Evolutionary conservation across 768 basidiomycete species (phyloP), one percentile per base, ranked within the genome.

Genomic region (Lentinus tigrinus): DNA sequence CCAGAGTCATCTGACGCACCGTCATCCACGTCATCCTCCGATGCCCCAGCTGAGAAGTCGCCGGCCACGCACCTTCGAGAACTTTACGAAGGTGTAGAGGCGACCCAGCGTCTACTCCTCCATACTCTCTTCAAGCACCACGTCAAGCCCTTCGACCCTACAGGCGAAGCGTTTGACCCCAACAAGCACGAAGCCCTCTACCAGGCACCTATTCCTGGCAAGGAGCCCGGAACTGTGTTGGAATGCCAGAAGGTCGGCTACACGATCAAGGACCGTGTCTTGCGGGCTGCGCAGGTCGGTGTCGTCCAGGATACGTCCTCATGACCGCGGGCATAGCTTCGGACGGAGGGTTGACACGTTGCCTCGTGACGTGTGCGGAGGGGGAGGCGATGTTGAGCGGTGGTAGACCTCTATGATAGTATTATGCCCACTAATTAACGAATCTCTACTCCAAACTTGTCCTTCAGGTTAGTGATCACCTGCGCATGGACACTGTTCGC

Each of bases 251-350:
- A 96, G 78, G 78, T 79, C 54, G 95, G 95, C 3, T 98, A 93
- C 77, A 93, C 80, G 76, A 94, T 99, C 77, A 97, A 96, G 76
- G 92, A 93, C 64, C 84, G 97, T 60, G 84, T 95, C 56, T 74
- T 99, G 71, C 83, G 97, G 56, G 93, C 97, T 3, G 95, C 97
- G 21, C 94, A 98, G 77, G 97, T 98, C 56, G 97, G 96, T 56
- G 95, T 98, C 26, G 95, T 87, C 17, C 90, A 93, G 74, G 88
- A 90, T 58, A 71, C 72, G 7, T 67, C 71, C 63, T 78, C 69
- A 78, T 65, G 51, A 57, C 43, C 17, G 49, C 14, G 43, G 6
- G n/a, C 17, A 34, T 14, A n/a, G 31, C n/a, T 34, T 47, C 31
- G n/a, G 40, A 3, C 11, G 21, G 17, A 16, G 14, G 19, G 21